Evolutionary conservation across 805 yeast species (phyloP).

Genomic region (Yamadazyma olivae): DNA sequence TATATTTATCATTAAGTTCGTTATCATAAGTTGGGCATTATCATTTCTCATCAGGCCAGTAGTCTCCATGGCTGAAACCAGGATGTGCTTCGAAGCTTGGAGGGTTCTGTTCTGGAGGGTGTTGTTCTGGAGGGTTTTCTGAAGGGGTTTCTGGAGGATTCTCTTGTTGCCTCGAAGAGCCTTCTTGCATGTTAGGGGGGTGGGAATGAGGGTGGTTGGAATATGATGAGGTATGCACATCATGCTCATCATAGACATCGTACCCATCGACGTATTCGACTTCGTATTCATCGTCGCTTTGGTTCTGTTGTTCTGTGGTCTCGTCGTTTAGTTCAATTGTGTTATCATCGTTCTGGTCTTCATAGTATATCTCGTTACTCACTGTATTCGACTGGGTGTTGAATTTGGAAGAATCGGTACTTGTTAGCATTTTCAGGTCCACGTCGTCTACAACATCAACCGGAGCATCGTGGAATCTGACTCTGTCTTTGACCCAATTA

Average conservation of each 20-base stretch:
- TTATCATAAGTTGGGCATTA: no score
- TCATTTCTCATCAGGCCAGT: slow-evolving; percentile 14
- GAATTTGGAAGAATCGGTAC: neutral
- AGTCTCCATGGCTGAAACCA: slow-evolving; percentile 44
- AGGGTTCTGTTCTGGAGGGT: slow-evolving; percentile 12
- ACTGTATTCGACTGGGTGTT: no score
- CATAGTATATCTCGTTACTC: no score
- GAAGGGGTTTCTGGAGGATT: neutral
- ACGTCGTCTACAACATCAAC: slow-evolving; percentile 9
- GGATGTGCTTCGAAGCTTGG: slow-evolving; percentile 46
- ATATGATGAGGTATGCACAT: neutral
- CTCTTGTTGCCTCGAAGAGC: no score
- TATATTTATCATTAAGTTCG: neutral
- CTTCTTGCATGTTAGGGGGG: no score
- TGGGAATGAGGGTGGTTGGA: no score
- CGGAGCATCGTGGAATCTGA: neutral
- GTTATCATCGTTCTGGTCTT: no score
- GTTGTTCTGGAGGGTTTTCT: neutral
- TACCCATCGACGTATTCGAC: slow-evolving; percentile 14
- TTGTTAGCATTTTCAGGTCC: slow-evolving; percentile 5
- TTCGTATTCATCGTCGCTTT: neutral
- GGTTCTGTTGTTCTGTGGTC: neutral
- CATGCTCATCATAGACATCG: slow-evolving; percentile 14
- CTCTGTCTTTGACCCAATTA: slow-evolving; percentile 5
- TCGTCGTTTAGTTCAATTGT: neutral